Conservation (phyloP, 345 rosid genomes). For the Cochlearia excelsa region DNA sequence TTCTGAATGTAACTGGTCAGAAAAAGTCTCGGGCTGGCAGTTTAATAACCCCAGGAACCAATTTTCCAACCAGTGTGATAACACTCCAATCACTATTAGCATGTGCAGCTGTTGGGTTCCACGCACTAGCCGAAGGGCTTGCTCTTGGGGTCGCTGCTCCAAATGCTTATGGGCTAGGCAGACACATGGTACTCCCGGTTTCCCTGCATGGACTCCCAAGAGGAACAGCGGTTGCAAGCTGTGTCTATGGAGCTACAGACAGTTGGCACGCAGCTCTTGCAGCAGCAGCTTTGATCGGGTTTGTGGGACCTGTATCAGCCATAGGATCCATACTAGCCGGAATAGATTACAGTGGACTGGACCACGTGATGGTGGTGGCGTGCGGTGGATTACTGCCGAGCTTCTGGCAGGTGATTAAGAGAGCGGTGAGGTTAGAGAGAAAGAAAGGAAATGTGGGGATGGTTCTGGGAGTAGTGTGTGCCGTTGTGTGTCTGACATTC, state of each 20-base stretch:
- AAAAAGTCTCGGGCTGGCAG: conserved; percentile 54
- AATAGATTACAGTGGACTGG: conserved; percentile 91
- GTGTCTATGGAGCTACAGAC: conserved; percentile 85
- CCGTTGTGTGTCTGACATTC: conserved; percentile 69
- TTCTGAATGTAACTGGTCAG: conserved; percentile 50
- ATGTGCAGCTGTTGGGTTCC: conserved; percentile 82
- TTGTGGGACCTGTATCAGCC: conserved; percentile 86
- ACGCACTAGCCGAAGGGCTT: conserved; percentile 96
- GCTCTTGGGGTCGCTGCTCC: conserved; percentile 99
- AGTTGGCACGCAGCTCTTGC: conserved; percentile 90
- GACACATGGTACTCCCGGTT: conserved; percentile 96
- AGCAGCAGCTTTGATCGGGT: conserved; percentile 86
- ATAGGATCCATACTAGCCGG: conserved; percentile 87
- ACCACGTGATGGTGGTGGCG: conserved; percentile 87
- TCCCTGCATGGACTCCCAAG: conserved; percentile 93
- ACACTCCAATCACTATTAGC: conserved; percentile 87
- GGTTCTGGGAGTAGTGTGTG: conserved; percentile 62
- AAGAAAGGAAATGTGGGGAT: conserved; percentile 61
- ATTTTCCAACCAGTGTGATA: conserved; percentile 66
- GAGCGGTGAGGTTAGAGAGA: conserved; percentile 63
- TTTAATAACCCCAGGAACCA: conserved; percentile 48
- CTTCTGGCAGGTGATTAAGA: conserved; percentile 53
- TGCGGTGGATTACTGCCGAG: conserved; percentile 85
- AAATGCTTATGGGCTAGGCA: conserved; percentile 88
- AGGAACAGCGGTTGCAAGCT: conserved; percentile 97